Conservation (phyloP, 2,329 filamentous ascomycete species). For the Laburnicola sp. region DNA sequence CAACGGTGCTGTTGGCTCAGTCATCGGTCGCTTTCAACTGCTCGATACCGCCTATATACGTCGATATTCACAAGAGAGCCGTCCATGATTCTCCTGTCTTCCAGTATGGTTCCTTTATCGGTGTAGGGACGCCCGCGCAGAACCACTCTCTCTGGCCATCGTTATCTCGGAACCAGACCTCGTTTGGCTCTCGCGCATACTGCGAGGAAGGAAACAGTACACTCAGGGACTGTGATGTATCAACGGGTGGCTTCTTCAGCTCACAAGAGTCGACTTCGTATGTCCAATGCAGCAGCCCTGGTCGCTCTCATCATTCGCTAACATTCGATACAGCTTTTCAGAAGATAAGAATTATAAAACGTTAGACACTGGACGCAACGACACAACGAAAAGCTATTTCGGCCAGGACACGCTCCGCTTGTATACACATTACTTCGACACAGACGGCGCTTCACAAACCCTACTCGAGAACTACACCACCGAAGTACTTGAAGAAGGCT, state of each 20-base stretch:
- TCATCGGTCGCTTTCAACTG: slow-evolving; percentile 45
- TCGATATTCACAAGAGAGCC: slow-evolving; percentile 50
- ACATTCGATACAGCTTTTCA: slow-evolving; percentile 26
- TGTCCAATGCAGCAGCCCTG: background rate
- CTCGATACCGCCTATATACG: slow-evolving; percentile 46
- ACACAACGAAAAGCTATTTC: slow-evolving; percentile 27
- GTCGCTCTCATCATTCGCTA: slow-evolving; percentile 12
- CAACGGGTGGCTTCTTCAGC: slow-evolving; percentile 43
- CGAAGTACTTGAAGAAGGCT: slow-evolving; percentile 39
- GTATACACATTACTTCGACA: slow-evolving; percentile 48
- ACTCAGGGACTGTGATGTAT: slow-evolving; percentile 35
- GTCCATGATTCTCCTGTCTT: slow-evolving; percentile 46
- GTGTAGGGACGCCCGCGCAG: slow-evolving; percentile 48
- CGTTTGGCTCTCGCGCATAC: slow-evolving; percentile 41
- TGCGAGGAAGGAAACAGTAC: slow-evolving; percentile 43
- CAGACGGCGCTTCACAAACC: slow-evolving; percentile 43
- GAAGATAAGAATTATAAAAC: slow-evolving; percentile 28
- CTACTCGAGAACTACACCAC: slow-evolving; percentile 41
- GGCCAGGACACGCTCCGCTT: slow-evolving; percentile 43
- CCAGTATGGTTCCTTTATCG: slow-evolving; percentile 52
- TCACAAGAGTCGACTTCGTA: slow-evolving; percentile 39
- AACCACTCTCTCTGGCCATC: slow-evolving; percentile 52
- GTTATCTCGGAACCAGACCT: slow-evolving; percentile 48
- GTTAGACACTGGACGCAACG: slow-evolving; percentile 30
- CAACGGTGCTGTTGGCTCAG: slow-evolving; percentile 43